A percentile compares a stretch with the other conserved stretches of the same genome.
phyloP scores from a whole-genome alignment of 1,284 basidiomycete species.

The Moesziomyces sp. region DNA sequence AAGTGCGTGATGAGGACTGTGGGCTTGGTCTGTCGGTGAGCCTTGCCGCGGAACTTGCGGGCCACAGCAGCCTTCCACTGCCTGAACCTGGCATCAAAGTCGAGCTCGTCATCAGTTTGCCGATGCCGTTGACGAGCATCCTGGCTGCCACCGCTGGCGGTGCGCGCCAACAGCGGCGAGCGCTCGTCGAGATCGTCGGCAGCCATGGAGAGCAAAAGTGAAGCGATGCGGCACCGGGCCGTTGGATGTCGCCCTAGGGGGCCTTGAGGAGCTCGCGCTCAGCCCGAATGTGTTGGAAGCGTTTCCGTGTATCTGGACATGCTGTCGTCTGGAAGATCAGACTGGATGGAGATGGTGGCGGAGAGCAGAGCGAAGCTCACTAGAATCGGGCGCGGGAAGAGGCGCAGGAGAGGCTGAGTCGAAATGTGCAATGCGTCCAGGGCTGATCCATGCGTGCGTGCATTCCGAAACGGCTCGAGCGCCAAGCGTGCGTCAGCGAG shows the following conservation, averaged over 20 bases:
- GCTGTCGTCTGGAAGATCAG: constrained; percentile 5
- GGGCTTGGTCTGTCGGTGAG: constrained; percentile 18
- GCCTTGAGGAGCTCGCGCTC: constrained; percentile 5
- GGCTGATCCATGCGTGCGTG: no score
- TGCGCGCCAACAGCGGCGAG: constrained; percentile 25
- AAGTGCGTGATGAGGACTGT: constrained; percentile 37
- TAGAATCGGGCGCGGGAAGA: not conserved
- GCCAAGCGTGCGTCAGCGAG: not conserved
- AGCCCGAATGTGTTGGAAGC: constrained; percentile 14
- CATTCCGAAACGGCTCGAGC: no score
- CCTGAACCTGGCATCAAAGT: constrained; percentile 54
- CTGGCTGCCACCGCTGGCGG: constrained; percentile 1
- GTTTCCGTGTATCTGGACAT: constrained; percentile 1
- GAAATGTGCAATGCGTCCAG: not conserved
- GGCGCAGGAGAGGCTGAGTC: not conserved
- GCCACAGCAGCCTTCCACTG: constrained; percentile 54
- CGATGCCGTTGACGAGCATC: not conserved
- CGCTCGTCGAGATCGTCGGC: constrained; percentile 18
- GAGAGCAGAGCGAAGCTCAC: not conserved
- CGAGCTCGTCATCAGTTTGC: constrained; percentile 34
- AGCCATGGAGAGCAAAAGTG: constrained; percentile 4
- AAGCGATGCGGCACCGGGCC: not conserved
- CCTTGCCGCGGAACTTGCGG: constrained; percentile 40
- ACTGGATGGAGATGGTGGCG: not conserved
- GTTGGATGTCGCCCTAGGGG: not conserved